Evolutionary conservation across 495 filamentous ascomycete genomes (phyloP).

Genomic region (Hyaloscypha finlandica): DNA sequence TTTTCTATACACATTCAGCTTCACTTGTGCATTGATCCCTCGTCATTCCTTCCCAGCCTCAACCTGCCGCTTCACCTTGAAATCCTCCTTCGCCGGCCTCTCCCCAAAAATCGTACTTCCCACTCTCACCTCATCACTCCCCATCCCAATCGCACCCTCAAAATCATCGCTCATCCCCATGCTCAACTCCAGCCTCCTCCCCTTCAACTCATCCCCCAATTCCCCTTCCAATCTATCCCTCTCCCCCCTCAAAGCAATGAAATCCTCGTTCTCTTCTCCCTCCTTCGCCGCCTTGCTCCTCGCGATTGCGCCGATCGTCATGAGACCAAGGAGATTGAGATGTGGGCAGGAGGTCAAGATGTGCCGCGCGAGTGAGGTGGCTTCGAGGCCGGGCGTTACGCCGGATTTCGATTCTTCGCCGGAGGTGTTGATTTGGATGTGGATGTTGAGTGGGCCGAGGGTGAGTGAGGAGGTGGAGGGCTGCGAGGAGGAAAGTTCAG

Average conservation of each 20-base stretch:
- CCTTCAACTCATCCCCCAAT: constrained; percentile 39
- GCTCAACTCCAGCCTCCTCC: constrained; percentile 53
- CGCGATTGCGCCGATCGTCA: constrained; percentile 97
- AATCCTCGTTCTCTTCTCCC: constrained; percentile 91
- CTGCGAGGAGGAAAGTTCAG: constrained; percentile 46
- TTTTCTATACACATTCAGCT: neutral
- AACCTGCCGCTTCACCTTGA: constrained; percentile 14
- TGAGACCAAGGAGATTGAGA: constrained; percentile 76
- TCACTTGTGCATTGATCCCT: neutral
- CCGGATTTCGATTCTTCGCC: constrained; percentile 86
- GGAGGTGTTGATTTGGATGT: constrained; percentile 94
- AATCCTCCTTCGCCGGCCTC: constrained; percentile 57
- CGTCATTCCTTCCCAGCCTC: constrained; percentile 7
- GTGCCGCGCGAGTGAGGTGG: constrained; percentile 63
- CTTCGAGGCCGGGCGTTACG: constrained; percentile 60
- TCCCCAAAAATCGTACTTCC: constrained; percentile 92
- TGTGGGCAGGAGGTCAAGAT: constrained; percentile 70
- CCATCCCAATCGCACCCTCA: constrained; percentile 81
- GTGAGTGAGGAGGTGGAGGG: constrained; percentile 16
- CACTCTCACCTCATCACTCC: constrained; percentile 91
- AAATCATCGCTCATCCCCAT: constrained; percentile 94
- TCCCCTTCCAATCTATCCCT: constrained; percentile 60
- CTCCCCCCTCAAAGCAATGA: constrained; percentile 65
- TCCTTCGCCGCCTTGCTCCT: constrained; percentile 66
- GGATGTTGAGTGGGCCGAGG: constrained; percentile 60